Percentiles rank a stretch among this genome's conserved stretches.
Conservation (phyloP, 306 rosid genomes). For the Canavalia gladiata region DNA sequence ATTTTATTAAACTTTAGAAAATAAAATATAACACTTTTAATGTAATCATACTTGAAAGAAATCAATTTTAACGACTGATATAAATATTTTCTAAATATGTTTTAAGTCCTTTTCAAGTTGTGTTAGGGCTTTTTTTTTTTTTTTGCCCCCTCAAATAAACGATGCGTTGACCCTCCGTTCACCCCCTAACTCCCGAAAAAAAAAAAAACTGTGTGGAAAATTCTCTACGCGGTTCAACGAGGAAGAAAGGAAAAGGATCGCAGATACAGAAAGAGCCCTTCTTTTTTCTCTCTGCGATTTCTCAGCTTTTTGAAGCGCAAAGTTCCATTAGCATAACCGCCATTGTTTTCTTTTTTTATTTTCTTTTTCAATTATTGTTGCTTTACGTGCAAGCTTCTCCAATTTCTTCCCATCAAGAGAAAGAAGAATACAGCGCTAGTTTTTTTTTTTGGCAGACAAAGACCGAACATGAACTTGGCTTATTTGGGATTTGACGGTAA, state of each 20-base stretch:
- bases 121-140: no score
- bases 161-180: slow-evolving; percentile 30
- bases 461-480: not conserved
- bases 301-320: slow-evolving; percentile 23
- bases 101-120: no score
- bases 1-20: no score
- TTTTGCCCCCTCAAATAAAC: no score
- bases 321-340: slow-evolving; percentile 22
- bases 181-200: not conserved
- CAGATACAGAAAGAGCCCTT: not conserved
- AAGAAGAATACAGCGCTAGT: not conserved
- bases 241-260: slow-evolving; percentile 46
- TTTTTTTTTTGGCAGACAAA: not conserved
- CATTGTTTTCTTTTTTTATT: not conserved
- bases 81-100: no score
- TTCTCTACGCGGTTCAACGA: slow-evolving; percentile 52
- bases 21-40: no score
- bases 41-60: no score
- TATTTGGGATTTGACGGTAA: slow-evolving; percentile 20
- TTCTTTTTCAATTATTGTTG: slow-evolving; percentile 48
- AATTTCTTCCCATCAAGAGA: not conserved
- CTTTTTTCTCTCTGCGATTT: slow-evolving; percentile 43
- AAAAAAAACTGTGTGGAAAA: slow-evolving; percentile 12
- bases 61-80: no score
- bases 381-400: slow-evolving; percentile 63